These are phyloP conservation scores for Sarocladiaceae sp. DNA, from an alignment of 2,329 filamentous ascomycete genomes.

Conservation along the genomic window DNA sequence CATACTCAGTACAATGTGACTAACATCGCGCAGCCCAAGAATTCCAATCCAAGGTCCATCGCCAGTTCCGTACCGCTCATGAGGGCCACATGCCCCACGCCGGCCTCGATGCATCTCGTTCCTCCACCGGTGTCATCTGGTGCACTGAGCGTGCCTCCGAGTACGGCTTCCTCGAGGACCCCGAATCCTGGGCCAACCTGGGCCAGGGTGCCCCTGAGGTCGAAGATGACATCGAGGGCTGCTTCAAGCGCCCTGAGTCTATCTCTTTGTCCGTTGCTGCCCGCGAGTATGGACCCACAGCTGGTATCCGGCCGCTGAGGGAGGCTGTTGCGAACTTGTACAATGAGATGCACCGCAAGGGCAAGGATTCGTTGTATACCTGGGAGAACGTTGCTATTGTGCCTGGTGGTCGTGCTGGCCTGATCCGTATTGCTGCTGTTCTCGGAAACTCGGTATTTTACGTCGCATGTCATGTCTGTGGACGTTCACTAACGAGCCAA, in stretches of 20 bases:
- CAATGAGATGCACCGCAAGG: conserved; percentile 86
- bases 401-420: conserved; percentile 82
- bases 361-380: conserved; percentile 84
- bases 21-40: conserved; percentile 47
- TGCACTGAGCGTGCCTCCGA: conserved; percentile 83
- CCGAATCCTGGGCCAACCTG: conserved; percentile 83
- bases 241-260: conserved; percentile 74
- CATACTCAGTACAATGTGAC: no score
- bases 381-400: conserved; percentile 99
- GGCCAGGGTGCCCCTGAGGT: conserved; percentile 93
- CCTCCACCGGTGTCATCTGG: conserved; percentile 94
- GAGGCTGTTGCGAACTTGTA: conserved; percentile 89
- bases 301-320: conserved; percentile 85
- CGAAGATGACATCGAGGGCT: conserved; percentile 86
- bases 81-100: conserved; percentile 89
- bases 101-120: conserved; percentile 81
- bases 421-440: conserved; percentile 93
- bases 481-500: neutral
- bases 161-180: conserved; percentile 81
- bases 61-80: conserved; percentile 84
- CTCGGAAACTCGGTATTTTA: conserved; percentile 65
- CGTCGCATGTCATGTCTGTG: neutral
- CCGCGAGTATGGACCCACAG: conserved; percentile 89
- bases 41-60: conserved; percentile 76
- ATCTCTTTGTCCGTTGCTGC: conserved; percentile 76